Conservation (phyloP, 805 yeast species). For the Wickerhamiella brachini region DNA sequence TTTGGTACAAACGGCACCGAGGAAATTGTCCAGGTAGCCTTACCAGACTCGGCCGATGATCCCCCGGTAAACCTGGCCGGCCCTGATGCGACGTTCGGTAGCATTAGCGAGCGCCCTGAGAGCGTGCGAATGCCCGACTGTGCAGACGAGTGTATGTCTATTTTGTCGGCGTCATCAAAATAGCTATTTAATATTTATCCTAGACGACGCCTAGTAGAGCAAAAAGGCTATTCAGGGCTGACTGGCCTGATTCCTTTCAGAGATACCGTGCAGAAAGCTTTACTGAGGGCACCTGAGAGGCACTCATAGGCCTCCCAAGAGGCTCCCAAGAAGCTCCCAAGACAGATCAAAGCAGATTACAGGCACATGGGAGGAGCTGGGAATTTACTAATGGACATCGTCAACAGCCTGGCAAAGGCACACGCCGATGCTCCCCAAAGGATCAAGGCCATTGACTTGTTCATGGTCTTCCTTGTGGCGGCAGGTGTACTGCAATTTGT, state of each 20-base stretch:
- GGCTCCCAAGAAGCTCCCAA: too few species aligned
- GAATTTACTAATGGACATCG: conserved; percentile 11
- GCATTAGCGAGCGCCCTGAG: not conserved
- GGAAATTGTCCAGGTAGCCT: not conserved
- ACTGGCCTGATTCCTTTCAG: too few species aligned
- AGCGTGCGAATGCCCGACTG: not conserved
- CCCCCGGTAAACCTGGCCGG: not conserved
- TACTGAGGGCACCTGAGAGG: too few species aligned
- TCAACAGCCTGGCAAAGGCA: conserved; percentile 14
- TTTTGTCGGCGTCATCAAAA: not conserved
- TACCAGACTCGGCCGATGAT: not conserved
- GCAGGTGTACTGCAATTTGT: conserved; percentile 68
- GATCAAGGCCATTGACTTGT: conserved; percentile 55
- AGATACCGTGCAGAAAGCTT: too few species aligned
- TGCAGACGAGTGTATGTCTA: not conserved
- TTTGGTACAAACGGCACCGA: not conserved
- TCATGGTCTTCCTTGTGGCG: conserved; percentile 57
- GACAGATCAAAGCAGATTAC: too few species aligned
- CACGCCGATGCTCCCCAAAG: conserved; percentile 21
- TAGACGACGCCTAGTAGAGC: too few species aligned
- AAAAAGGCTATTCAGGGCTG: too few species aligned
- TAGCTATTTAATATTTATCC: not conserved
- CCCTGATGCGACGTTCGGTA: not conserved
- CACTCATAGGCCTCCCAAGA: too few species aligned
- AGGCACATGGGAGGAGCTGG: not conserved